Base-by-base conservation (phyloP, 192 early-diverging fungal genomes). In the Haplosporangium gracile region DNA sequence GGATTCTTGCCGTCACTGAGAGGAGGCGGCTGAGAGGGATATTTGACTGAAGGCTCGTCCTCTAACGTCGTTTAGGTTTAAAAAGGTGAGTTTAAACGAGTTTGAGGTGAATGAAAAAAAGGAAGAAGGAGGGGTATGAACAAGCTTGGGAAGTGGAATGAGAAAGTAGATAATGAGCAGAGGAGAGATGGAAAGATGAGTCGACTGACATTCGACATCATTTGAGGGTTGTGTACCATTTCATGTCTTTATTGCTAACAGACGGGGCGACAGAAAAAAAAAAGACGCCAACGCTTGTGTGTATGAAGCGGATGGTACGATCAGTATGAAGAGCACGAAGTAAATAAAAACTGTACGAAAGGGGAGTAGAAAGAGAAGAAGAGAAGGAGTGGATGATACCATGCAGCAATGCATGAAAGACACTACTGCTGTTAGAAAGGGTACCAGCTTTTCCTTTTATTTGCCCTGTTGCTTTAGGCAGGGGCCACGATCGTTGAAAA, bases 1-100 rank as follows among this genome's bases (percentile, higher is more conserved):
- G 80, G 80, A 11, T 74, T 75, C 74, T 75, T 75, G 74, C 74
- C 74, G 24, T 75, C 74, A 53, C 47, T 45, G 6, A 20, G 13
- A 29, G 74, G 74, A 24, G 74, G 74, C n/a, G 74, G 53, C 29
- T 75, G 74, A 5, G 74, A 75, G 8, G 74, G 74, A 34, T 75
- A 57, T 16, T 55, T 51, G 22, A 49, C 13, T 32, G n/a, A 26
- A 18, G 42, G n/a, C 5, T 72, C 60, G 7, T 63, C 26, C 5
- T 63, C 60, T 24, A 63, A 13, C 26, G 26, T 8, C 60, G 32
- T 63, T 13, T 2, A n/a, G 9, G 51, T 22, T n/a, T 22, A 7
- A n/a, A n/a, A 5, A n/a, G 24, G 20, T 20, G 20, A n/a, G n/a
- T 8, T 8, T 4, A 60, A n/a, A 45, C 43, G 43, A 43, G 42